phyloP scores from a whole-genome alignment of 2,329 filamentous ascomycete genomes.

The Cladobotryum mycophilum region DNA sequence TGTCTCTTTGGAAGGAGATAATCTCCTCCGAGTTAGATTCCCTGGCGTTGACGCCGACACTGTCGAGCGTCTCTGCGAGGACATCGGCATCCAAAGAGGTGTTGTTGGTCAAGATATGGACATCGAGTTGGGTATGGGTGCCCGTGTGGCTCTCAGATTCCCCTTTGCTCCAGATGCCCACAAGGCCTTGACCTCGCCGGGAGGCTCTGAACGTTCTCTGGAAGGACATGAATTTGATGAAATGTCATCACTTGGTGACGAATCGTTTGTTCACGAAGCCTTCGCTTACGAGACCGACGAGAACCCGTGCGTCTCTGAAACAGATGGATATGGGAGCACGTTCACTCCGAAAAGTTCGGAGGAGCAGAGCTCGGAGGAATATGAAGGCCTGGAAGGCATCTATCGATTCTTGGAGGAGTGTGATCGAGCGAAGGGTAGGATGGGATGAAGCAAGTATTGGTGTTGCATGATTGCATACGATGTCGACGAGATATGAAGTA shows the following conservation, averaged over 20 bases:
- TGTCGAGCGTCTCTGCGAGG: conserved; percentile 76
- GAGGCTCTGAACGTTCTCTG: conserved; percentile 41
- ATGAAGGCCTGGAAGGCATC: conserved; percentile 51
- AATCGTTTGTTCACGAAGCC: conserved; percentile 32
- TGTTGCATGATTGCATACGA: not conserved
- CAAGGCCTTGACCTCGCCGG: conserved; percentile 38
- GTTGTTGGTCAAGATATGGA: conserved; percentile 69
- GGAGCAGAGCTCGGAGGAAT: conserved; percentile 41
- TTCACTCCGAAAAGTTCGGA: conserved; percentile 41
- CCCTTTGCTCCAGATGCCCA: conserved; percentile 66
- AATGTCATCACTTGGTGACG: conserved; percentile 27
- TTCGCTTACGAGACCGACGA: conserved; percentile 38
- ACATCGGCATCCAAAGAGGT: conserved; percentile 78
- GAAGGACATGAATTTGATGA: conserved; percentile 37
- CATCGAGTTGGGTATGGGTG: conserved; percentile 62
- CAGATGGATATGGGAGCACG: conserved; percentile 45
- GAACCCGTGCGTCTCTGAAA: conserved; percentile 44
- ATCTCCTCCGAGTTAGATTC: conserved; percentile 74
- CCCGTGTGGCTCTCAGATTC: conserved; percentile 71
- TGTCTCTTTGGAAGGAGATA: conserved; percentile 62
- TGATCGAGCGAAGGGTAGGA: conserved; percentile 36
- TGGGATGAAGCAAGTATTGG: conserved; percentile 19
- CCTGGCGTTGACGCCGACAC: conserved; percentile 81
- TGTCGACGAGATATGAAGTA: conserved; percentile 6
- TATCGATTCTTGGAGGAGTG: conserved; percentile 55